phyloP scores from a whole-genome alignment of 345 rosid species.

The Garcia nutans region DNA sequence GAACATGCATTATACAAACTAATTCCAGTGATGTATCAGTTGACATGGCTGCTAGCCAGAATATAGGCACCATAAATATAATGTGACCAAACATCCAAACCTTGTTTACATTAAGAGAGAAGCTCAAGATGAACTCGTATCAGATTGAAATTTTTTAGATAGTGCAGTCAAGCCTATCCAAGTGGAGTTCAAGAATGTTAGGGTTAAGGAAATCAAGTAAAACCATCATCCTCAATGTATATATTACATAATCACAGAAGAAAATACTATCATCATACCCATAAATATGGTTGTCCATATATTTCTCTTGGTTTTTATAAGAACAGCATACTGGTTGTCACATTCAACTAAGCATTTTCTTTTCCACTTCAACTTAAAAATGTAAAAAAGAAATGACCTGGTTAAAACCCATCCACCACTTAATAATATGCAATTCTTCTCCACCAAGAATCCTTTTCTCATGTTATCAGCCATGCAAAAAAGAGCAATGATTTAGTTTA shows the following conservation, averaged over 20 bases:
- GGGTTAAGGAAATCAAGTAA: background rate
- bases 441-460: background rate
- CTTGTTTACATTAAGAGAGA: background rate
- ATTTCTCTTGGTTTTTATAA: background rate
- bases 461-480: background rate
- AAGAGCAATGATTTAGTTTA: no score
- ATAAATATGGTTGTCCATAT: background rate
- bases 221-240: background rate
- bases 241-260: background rate
- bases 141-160: background rate
- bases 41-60: background rate
- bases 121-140: background rate
- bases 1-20: background rate
- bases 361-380: background rate
- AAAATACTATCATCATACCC: background rate
- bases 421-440: no score
- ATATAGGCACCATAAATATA: background rate
- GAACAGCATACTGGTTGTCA: background rate
- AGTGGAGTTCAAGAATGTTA: background rate
- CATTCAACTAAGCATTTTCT: background rate
- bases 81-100: background rate
- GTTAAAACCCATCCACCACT: background rate
- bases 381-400: background rate
- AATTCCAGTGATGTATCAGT: background rate
- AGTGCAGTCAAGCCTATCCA: background rate